These are phyloP conservation scores for Balamuthia mandrillaris DNA, from an alignment of 208 protist species.

Conservation along the genomic window DNA sequence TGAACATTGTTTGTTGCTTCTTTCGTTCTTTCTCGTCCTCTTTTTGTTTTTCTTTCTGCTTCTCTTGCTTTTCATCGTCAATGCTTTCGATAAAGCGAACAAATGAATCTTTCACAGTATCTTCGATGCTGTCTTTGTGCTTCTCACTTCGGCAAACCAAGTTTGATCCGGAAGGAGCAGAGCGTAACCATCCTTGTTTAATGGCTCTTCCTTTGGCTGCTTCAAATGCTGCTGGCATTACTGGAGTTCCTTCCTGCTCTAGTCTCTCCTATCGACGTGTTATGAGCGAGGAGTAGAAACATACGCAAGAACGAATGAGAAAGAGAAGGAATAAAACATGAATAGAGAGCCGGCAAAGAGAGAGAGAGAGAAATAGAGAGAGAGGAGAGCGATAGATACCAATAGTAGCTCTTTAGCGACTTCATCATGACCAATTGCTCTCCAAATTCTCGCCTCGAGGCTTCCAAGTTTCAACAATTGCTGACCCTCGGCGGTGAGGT, in stretches of 20 bases:
- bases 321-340: too few relatives aligned
- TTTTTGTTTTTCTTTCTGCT: background rate
- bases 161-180: background rate
- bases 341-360: background rate
- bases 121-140: background rate
- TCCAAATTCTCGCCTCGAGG: slow-evolving; percentile 82
- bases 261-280: background rate
- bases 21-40: slow-evolving; percentile 76
- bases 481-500: slow-evolving; percentile 79
- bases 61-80: slow-evolving; percentile 24
- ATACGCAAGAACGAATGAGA: too few relatives aligned
- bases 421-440: slow-evolving; percentile 36
- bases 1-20: slow-evolving; percentile 47
- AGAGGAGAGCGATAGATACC: slow-evolving; percentile 44
- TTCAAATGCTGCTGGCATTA: slow-evolving; percentile 75
- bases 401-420: too few relatives aligned
- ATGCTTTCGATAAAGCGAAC: too few relatives aligned
- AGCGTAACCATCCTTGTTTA: slow-evolving; percentile 31
- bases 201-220: slow-evolving; percentile 73
- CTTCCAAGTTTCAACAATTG: slow-evolving; percentile 78
- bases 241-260: slow-evolving; percentile 51
- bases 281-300: too few relatives aligned
- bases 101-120: too few relatives aligned
- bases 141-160: too few relatives aligned
- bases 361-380: background rate